Conservation (phyloP, 495 filamentous ascomycete species). For the Xylaria palmicola region DNA sequence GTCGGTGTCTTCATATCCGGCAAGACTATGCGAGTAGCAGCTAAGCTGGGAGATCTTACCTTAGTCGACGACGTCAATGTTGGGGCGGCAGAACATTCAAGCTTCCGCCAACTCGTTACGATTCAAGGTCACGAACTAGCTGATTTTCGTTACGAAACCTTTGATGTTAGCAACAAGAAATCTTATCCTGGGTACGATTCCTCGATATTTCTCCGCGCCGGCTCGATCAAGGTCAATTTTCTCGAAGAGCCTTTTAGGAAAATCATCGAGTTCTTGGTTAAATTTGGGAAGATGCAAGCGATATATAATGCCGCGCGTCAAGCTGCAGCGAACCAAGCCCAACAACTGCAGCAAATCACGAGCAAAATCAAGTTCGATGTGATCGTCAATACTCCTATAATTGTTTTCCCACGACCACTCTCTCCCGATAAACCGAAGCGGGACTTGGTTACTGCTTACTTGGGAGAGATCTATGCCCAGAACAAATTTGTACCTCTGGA, state of each 20-base stretch:
- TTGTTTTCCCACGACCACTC: conserved; percentile 83
- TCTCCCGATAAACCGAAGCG: conserved; percentile 56
- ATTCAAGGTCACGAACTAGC: conserved; percentile 95
- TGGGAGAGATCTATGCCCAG: conserved; percentile 95
- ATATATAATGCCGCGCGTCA: conserved; percentile 96
- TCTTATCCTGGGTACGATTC: conserved; percentile 94
- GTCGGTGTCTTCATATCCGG: conserved; percentile 87
- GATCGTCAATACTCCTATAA: conserved; percentile 87
- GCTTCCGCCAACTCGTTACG: conserved; percentile 81
- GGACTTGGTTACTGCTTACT: conserved; percentile 85
- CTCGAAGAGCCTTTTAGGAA: conserved; percentile 96
- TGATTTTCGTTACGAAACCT: conserved; percentile 98
- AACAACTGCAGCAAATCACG: conserved; percentile 83
- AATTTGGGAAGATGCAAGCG: conserved; percentile 99
- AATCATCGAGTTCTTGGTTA: conserved; percentile 95
- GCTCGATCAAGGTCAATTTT: conserved; percentile 95
- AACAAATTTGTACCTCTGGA: conserved; percentile 85
- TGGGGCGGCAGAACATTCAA: conserved; percentile 75
- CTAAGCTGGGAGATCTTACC: conserved; percentile 80
- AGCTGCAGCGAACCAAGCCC: conserved; percentile 92
- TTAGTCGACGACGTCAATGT: conserved; percentile 93
- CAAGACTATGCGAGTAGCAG: conserved; percentile 78
- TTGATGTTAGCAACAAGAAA: conserved; percentile 65
- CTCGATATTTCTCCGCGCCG: conserved; percentile 81
- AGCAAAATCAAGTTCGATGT: conserved; percentile 92